phyloP scores from a whole-genome alignment of 345 rosid species.

The Xanthoceras sorbifolium region DNA sequence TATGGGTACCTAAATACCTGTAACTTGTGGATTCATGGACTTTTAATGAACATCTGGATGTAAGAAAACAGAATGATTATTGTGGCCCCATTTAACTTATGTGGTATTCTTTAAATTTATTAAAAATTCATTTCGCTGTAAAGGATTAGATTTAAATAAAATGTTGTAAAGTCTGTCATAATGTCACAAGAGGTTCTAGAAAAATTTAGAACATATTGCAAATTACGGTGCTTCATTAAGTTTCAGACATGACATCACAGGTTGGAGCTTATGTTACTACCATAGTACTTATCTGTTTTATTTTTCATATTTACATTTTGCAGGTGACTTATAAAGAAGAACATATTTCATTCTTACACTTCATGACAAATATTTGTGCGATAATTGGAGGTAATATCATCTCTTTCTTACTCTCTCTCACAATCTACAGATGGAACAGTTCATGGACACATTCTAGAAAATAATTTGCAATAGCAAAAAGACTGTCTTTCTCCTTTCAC shows the following conservation, averaged over 20 bases:
- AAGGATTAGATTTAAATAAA: background rate
- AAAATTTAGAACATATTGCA: background rate
- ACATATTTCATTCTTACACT: constrained; percentile 78
- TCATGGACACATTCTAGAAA: background rate
- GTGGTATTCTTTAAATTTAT: background rate
- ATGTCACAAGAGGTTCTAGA: background rate
- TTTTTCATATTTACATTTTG: constrained; percentile 19
- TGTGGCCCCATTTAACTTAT: background rate
- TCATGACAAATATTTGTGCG: constrained; percentile 81
- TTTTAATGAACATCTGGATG: background rate
- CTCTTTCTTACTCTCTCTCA: background rate
- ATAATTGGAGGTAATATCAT: constrained; percentile 68
- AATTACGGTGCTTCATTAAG: background rate
- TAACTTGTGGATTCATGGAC: background rate
- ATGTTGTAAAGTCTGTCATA: background rate
- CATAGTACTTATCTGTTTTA: background rate
- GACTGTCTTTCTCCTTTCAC: background rate
- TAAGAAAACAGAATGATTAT: background rate
- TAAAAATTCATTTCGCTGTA: background rate
- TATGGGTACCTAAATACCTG: background rate
- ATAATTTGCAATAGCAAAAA: background rate
- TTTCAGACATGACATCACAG: background rate
- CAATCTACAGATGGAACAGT: background rate
- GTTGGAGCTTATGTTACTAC: background rate
- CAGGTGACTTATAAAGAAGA: constrained; percentile 81